Evolutionary conservation across 2,329 filamentous ascomycete genomes (phyloP).

Genomic region (Aspergillus pseudoviridinutans): DNA sequence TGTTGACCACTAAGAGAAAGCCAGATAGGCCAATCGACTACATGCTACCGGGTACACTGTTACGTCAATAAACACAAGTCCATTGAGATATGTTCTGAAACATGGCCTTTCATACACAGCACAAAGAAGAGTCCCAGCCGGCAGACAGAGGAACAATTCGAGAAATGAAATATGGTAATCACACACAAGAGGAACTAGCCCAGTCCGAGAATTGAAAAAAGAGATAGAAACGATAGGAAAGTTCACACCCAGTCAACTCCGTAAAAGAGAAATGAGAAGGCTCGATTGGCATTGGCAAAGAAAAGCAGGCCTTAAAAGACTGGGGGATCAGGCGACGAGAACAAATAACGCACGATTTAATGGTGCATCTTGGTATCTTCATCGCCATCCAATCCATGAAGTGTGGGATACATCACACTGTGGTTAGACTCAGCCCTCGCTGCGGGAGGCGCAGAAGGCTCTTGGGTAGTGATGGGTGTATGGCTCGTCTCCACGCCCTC

Average conservation of each 20-base stretch:
- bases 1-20: neutral
- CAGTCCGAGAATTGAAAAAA: conserved; percentile 1
- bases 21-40: neutral
- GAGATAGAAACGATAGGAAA: conserved; percentile 4
- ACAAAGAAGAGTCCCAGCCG: neutral
- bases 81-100: neutral
- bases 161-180: neutral
- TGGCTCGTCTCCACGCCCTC: conserved; percentile 37
- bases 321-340: neutral
- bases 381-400: conserved; percentile 32
- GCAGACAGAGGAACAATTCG: neutral
- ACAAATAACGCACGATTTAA: conserved; percentile 15
- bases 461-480: conserved; percentile 43
- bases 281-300: too few species aligned
- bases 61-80: neutral
- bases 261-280: neutral
- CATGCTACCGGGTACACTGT: neutral
- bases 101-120: neutral
- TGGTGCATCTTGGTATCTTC: conserved; percentile 35
- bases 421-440: conserved; percentile 7
- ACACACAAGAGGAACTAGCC: neutral
- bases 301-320: neutral
- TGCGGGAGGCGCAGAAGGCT: neutral
- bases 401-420: conserved; percentile 29
- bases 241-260: neutral